Percentiles rank a stretch among this genome's conserved stretches.
phyloP scores from a whole-genome alignment of 768 basidiomycete genomes.

The Hydnum rufescens region DNA sequence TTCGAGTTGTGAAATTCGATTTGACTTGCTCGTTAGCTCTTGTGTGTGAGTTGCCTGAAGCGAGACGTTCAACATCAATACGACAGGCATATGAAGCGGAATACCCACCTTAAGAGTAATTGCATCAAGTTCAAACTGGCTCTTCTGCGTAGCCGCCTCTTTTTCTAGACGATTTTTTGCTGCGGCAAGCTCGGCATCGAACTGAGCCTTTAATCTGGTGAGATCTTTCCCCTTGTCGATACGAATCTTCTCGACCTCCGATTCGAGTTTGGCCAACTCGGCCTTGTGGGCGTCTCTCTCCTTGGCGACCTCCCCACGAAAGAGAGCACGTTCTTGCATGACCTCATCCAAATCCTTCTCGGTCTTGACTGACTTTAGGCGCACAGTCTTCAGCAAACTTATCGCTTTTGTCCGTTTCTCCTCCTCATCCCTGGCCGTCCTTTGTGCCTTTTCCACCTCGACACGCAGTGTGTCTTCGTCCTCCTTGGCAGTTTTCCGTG shows the following conservation, averaged over 20 bases:
- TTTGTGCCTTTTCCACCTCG: slow-evolving; percentile 43
- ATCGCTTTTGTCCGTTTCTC: slow-evolving; percentile 94
- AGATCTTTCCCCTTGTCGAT: slow-evolving; percentile 20
- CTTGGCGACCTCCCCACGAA: slow-evolving; percentile 32
- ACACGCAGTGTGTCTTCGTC: slow-evolving; percentile 22
- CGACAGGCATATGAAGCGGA: slow-evolving; percentile 9
- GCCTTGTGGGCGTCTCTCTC: slow-evolving; percentile 27
- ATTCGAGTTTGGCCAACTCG: slow-evolving; percentile 40
- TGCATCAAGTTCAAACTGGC: slow-evolving; percentile 60
- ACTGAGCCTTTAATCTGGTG: slow-evolving; percentile 33
- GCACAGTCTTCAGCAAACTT: slow-evolving; percentile 79
- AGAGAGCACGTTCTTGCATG: slow-evolving; percentile 24
- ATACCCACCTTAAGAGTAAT: slow-evolving; percentile 45
- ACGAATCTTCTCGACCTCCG: slow-evolving; percentile 26
- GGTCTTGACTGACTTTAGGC: slow-evolving; percentile 89
- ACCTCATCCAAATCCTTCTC: slow-evolving; percentile 85
- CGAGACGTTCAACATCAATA: neutral
- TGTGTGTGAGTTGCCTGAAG: slow-evolving; percentile 44
- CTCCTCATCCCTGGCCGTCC: slow-evolving; percentile 74
- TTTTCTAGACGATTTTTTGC: slow-evolving; percentile 53
- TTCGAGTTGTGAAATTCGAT: slow-evolving; percentile 52
- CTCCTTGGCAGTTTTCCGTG: neutral
- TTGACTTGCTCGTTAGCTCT: slow-evolving; percentile 38
- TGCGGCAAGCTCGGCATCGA: slow-evolving; percentile 46
- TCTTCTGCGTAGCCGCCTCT: slow-evolving; percentile 42